phyloP scores from a whole-genome alignment of 257 asterid genomes.

The Salvia rosmarinus region DNA sequence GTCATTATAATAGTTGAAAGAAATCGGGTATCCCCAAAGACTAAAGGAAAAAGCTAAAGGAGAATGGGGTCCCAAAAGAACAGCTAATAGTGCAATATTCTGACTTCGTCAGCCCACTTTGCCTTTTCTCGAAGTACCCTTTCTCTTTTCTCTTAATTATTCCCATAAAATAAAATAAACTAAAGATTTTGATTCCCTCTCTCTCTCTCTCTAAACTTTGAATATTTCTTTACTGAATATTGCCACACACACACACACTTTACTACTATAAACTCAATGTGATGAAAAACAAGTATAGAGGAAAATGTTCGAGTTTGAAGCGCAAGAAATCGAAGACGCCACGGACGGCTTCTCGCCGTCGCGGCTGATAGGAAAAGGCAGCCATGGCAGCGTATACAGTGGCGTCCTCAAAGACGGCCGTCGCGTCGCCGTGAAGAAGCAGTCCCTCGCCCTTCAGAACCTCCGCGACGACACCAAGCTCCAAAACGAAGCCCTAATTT shows the following conservation, averaged over 20 bases:
- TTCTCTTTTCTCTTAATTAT: slow-evolving; percentile 28
- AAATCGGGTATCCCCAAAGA: slow-evolving; percentile 24
- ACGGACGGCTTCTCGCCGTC: slow-evolving; percentile 59
- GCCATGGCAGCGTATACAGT: slow-evolving; percentile 72
- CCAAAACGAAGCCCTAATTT: slow-evolving; percentile 55
- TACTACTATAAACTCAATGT: slow-evolving; percentile 6
- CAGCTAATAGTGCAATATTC: slow-evolving; percentile 45
- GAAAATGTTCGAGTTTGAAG: slow-evolving; percentile 50
- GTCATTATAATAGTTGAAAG: slow-evolving; percentile 7
- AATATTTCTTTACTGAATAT: background rate
- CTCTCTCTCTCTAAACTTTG: slow-evolving; percentile 11
- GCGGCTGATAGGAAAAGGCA: slow-evolving; percentile 68
- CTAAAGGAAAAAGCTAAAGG: slow-evolving; percentile 27
- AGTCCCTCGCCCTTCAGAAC: slow-evolving; percentile 59
- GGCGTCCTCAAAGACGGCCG: slow-evolving; percentile 51
- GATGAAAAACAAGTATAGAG: background rate
- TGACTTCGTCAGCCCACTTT: slow-evolving; percentile 42
- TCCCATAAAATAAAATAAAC: background rate
- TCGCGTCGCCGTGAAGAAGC: slow-evolving; percentile 66
- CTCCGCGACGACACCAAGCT: slow-evolving; percentile 59
- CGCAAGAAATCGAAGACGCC: slow-evolving; percentile 55
- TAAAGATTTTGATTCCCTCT: slow-evolving; percentile 40
- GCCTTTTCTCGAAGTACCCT: slow-evolving; percentile 33
- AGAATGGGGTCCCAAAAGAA: slow-evolving; percentile 32
- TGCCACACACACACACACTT: background rate